phyloP scores from a whole-genome alignment of 192 early-diverging fungal species.

The Martensiomyces pterosporus region DNA sequence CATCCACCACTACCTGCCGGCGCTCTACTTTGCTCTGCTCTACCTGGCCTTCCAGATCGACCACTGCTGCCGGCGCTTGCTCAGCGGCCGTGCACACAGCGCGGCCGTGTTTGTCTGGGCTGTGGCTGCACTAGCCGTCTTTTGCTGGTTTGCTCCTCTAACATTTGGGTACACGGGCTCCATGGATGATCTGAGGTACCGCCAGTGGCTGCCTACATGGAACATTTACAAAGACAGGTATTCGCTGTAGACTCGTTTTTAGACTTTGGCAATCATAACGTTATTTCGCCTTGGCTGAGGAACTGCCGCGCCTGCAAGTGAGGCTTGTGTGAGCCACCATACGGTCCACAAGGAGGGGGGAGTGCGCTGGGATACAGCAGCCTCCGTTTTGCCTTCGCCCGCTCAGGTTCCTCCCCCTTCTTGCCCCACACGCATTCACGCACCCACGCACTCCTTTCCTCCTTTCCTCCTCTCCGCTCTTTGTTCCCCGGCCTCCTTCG shows the following conservation, averaged over 20 bases:
- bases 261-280: neutral
- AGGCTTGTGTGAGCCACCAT: no score
- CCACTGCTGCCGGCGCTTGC: conserved; percentile 53
- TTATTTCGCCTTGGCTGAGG: no score
- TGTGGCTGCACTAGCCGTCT: conserved; percentile 17
- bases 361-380: no score
- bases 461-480: no score
- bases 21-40: conserved; percentile 77
- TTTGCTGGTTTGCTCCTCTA: conserved; percentile 69
- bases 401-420: no score
- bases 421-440: no score
- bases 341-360: no score
- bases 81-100: conserved; percentile 47
- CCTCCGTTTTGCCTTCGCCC: no score
- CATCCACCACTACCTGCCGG: conserved; percentile 88
- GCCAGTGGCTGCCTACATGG: conserved; percentile 45
- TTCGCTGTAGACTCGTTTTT: conserved; percentile 4
- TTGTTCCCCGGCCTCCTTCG: no score
- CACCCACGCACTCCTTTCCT: no score
- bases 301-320: no score
- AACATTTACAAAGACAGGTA: conserved; percentile 16
- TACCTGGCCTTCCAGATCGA: conserved; percentile 70
- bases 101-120: conserved; percentile 37
- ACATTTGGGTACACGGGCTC: conserved; percentile 64
- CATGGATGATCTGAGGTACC: conserved; percentile 25